Base-by-base conservation (phyloP, 2,329 filamentous ascomycete genomes). In the Alternaria metachromatica region DNA sequence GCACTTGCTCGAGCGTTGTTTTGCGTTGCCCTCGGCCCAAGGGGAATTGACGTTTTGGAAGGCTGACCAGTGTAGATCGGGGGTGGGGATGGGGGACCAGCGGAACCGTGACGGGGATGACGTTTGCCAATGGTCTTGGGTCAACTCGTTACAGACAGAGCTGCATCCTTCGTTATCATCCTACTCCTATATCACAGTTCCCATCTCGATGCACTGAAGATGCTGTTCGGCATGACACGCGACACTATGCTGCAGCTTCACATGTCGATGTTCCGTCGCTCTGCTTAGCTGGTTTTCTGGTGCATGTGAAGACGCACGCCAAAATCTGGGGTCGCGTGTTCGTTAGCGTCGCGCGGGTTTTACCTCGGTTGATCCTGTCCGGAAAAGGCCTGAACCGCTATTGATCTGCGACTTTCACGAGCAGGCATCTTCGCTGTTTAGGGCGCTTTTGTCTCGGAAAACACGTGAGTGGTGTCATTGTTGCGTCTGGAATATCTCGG, bases 61-160 rank as follows among this genome's bases (percentile, higher is more conserved):
- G 46, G 50, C 58, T 71, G 62, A 60, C 63, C 63, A 66, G 64
- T 68, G 72, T 68, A 68, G 67, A 72, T 74, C 69, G 62, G 64
- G 64, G 64, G 65, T 57, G 58, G 54, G 58, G 58, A 62, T 71
- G 66, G 71, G 66, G 71, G 72, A 71, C 67, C 59, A 71, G 64
- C 70, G 69, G 69, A 69, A 61, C 62, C 50, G 62, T 64, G 65
- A 70, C 69, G 67, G 63, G 68, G 54, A 78, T 78, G 76, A 78
- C 76, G 76, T 77, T 76, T 68, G 75, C 75, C 72, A 77, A 75
- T 77, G 66, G 67, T 71, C 75, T 76, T 70, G 63, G 28, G 45
- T 46, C 26, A 26, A 55, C 51, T 65, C 43, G 26, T 60, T 44
- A 5, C 18, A 26, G 55, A 53, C 60, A 54, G 51, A n/a, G 60